Base-by-base conservation (phyloP, 257 asterid genomes). In the Paulownia fortunei region DNA sequence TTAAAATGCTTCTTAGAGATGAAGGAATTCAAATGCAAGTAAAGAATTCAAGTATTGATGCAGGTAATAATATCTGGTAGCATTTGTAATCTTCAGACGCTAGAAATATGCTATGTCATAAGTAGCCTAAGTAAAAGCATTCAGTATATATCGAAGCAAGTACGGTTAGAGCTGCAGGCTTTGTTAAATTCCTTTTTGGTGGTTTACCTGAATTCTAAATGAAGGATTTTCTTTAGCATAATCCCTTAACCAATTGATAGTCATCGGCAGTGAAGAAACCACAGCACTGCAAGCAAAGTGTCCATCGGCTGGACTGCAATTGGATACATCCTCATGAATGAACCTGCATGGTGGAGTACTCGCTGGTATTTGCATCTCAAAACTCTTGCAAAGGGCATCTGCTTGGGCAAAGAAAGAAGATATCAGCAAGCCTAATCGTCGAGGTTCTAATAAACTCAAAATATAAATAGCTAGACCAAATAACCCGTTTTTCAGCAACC, bases 221-320 rank as follows among this genome's bases (percentile, higher is more conserved):
- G 88, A 77, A 16, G 97, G 97, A 61, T 94, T 90, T 62, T 87
- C 89, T 83, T 75, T 88, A 32, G 75, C 94, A 21, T 85, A 89
- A 62, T 84, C 83, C 80, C 97, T 87, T 54, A 94, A 80, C 97
- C 97, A 94, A 23, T 84, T 83, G 82, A 94, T 88, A 23, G 98
- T 76, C 90, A 83, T 84, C 0, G 98, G 98, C 37, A 94, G 87
- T 2, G 97, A 92, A 62, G 97, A 88, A 76, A 89, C 88, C 72
- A 89, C 98, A 6, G 86, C 78, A 75, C 98, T 94, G 86, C 94
- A 84, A n/a, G 92, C 61, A 65, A 82, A 86, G 54, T 72, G 74
- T 74, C 89, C 92, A 34, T 87, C 83, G 2, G 77, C 80, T 41
- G 89, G 88, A 62, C 80, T 73, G 72, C 95, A 82, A 61, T 67